Evolutionary conservation across 1,139 yeast species (phyloP).

Genomic region (Debaryomyces fabryi): DNA sequence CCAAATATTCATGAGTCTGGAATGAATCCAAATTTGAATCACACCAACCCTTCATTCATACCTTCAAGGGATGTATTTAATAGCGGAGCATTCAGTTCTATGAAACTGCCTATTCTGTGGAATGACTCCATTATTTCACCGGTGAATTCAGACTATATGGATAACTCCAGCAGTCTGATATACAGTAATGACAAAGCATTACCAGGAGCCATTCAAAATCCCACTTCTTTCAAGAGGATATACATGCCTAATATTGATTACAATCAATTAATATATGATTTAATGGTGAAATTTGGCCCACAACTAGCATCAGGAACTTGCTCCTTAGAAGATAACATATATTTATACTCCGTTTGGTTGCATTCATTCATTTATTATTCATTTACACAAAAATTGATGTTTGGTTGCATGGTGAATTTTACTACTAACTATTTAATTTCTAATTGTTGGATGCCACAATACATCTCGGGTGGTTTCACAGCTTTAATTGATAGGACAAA

Average conservation of each 20-base stretch:
- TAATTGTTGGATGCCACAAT: constrained; percentile 26
- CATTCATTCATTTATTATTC: constrained; percentile 32
- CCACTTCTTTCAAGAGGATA: constrained; percentile 18
- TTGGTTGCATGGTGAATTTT: constrained; percentile 42
- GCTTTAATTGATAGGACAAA: constrained; percentile 21
- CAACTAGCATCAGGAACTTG: constrained; percentile 32
- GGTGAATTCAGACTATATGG: neutral
- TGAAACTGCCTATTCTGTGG: neutral
- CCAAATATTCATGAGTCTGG: neutral
- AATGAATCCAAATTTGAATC: neutral
- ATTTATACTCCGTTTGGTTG: constrained; percentile 38
- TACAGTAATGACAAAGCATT: constrained; percentile 15
- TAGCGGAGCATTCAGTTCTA: constrained; percentile 4
- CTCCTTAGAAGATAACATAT: constrained; percentile 32
- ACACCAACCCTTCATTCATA: constrained; percentile 6
- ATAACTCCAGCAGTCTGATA: neutral
- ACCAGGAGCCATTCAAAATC: constrained; percentile 22
- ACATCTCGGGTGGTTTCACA: constrained; percentile 11
- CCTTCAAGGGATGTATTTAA: constrained; percentile 12
- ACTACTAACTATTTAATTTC: constrained; percentile 45
- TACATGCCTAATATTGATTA: constrained; percentile 20
- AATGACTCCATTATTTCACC: neutral
- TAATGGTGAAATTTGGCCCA: constrained; percentile 21
- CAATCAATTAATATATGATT: constrained; percentile 15
- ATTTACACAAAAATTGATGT: constrained; percentile 28